Base-by-base conservation (phyloP, 257 asterid species). In the Forsythia viridissima region DNA sequence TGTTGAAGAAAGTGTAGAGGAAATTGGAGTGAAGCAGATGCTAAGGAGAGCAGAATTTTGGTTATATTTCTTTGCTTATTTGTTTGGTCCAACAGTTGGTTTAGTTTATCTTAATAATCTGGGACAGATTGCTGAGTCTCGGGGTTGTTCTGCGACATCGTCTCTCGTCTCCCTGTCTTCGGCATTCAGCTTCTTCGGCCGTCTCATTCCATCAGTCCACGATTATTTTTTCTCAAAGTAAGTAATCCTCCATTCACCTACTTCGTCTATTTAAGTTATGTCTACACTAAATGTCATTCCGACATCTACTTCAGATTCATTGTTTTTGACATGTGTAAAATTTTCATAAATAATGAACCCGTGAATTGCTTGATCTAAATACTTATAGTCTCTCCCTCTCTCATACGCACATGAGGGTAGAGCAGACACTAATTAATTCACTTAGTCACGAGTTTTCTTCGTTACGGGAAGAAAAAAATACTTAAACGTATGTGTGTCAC, bases 71-170 rank as follows among this genome's bases (percentile, higher is more conserved):
- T 82, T 88, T 13, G 94, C 83, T 1, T 93, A 93, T 69, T 73
- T 93, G 18, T 91, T 91, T 36, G 98, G 98, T 1, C 91, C 90
- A 34, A 93, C 98, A 0, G 77, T 93, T 15, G 98, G 98, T 10
- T 73, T 93, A 79, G 98, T 91, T 1, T 93, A 84, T 24, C 36
- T 93, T 83, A 93, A 93, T 72, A 93, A 93, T 46, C 76, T 93
- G 55, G 98, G 96, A 9, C 96, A 90, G 59, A 90, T 93, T 36
- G 93, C 88, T 1, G 98, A 93, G 51, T 90, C 94, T 1, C 87
- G 97, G 1, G 92, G 96, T 1, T 82, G 88, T 66, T 82, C 78
- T 4, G 78, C 72, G 61, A 88, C 90, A 43, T 85, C 92, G 6
- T 77, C 90, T 0, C 74, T 93, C 75, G 93, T 93, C 72, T 93